Base-by-base conservation (phyloP, 768 basidiomycete genomes). In the Tremella mesenterica region DNA sequence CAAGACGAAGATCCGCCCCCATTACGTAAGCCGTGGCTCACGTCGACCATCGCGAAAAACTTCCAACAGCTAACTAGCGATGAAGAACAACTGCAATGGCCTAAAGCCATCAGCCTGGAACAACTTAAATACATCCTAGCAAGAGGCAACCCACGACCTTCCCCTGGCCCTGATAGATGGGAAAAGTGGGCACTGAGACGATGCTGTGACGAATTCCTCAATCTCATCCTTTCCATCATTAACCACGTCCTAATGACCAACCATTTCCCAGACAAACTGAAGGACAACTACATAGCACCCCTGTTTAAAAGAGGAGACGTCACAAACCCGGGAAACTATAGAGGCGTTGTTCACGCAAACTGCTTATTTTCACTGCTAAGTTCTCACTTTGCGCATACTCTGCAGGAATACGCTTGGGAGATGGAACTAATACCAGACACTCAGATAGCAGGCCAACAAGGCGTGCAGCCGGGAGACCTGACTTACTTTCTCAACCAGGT, bases 151-250 rank as follows among this genome's bases (percentile, higher is more conserved):
- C 29, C 27, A 2, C 34, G 34, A 34, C 54, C 58, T 6, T 51
- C 58, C 18, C 54, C 58, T 1, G 54, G 58, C 2, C 58, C 58
- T 1, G 58, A 59, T 44, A 38, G 46, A 18, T 52, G 54, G 54
- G 50, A 55, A 43, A 59, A 59, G 31, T 59, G 58, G 58, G 28
- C 39, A 6, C 16, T 59, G 2, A 27, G 46, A 26, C 27, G 31
- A 23, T 5, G 7, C 20, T 2, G 3, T 6, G 44, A 30, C 13
- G 39, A 9, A 6, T 56, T 50, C 16, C 52, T 48, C 10, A 4
- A 28, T 6, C 48, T 48, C 6, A 25, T 54, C 6, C 3, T 36
- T 1, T 4, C 18, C 5, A 33, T 59, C 2, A 14, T 13, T 21
- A 59, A 56, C 34, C 52, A 56, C 30, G 44, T 38, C n/a, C 23